phyloP scores from a whole-genome alignment of 176 grass and related monocot species.

The Paspalum vaginatum region DNA sequence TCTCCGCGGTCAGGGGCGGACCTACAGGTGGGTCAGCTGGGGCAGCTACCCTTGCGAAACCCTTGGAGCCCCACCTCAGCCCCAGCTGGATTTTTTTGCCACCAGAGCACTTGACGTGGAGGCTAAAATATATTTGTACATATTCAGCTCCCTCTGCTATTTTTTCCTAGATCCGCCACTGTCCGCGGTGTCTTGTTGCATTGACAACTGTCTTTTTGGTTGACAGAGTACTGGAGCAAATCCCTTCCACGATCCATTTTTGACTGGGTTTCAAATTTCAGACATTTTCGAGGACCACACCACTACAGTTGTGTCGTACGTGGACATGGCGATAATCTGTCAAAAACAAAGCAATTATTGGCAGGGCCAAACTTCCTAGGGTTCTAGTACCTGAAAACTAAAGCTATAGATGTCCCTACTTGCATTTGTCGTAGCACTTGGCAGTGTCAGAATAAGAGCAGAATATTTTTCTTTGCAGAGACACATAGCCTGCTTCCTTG shows the following conservation, averaged over 20 bases:
- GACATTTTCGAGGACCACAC: background rate
- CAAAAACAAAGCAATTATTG: background rate
- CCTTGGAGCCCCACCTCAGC: no score
- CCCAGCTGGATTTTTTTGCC: no score
- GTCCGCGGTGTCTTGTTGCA: background rate
- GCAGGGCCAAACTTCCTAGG: background rate
- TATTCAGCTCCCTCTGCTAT: no score
- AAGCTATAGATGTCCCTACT: background rate
- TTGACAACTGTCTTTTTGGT: background rate
- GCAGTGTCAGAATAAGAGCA: constrained; percentile 11
- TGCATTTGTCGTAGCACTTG: background rate
- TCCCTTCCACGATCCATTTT: background rate
- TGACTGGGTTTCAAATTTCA: constrained; percentile 8
- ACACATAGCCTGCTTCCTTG: no score
- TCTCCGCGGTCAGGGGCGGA: background rate
- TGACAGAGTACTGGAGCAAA: constrained; percentile 20
- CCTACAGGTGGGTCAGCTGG: no score
- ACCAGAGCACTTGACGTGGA: no score
- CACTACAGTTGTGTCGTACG: background rate
- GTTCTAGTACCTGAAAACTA: background rate
- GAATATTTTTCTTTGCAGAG: background rate
- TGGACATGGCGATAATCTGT: background rate
- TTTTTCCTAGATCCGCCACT: no score
- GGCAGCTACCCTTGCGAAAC: no score
- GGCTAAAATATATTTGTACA: no score